Percentiles rank a stretch among this genome's conserved stretches.
Evolutionary conservation across 331 rosid species (phyloP).

Genomic region (Acacia concinna): DNA sequence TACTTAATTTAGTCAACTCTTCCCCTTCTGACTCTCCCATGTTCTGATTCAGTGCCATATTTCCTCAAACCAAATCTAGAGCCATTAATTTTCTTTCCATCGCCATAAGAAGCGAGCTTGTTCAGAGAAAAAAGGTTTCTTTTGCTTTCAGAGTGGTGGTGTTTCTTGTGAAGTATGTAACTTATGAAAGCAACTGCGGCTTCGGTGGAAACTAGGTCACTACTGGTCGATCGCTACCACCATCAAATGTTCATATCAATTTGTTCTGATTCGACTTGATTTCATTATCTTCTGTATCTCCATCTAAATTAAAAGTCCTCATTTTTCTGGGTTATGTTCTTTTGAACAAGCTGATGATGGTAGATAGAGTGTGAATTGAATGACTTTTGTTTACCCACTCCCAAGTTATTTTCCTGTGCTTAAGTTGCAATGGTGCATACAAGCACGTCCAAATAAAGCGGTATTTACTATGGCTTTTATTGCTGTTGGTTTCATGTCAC

Average conservation of each 20-base stretch:
- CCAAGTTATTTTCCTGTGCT: slow-evolving; percentile 33
- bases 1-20: slow-evolving; percentile 91
- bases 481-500: slow-evolving; percentile 41
- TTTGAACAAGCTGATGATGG: slow-evolving; percentile 23
- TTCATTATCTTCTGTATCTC: slow-evolving; percentile 13
- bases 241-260: slow-evolving; percentile 43
- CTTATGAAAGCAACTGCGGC: slow-evolving; percentile 13
- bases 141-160: slow-evolving; percentile 27
- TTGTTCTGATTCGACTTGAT: slow-evolving; percentile 33
- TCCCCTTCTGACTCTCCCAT: slow-evolving; percentile 82
- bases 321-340: slow-evolving; percentile 19
- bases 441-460: slow-evolving; percentile 30
- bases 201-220: slow-evolving; percentile 22
- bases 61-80: slow-evolving; percentile 17
- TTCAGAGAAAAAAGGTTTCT: neutral
- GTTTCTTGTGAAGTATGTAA: slow-evolving; percentile 23
- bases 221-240: slow-evolving; percentile 16
- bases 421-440: slow-evolving; percentile 28
- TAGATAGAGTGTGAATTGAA: slow-evolving; percentile 26
- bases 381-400: neutral
- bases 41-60: slow-evolving; percentile 42
- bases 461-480: slow-evolving; percentile 40
- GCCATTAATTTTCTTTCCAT: slow-evolving; percentile 25
- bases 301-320: slow-evolving; percentile 2
- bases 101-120: slow-evolving; percentile 22